phyloP scores from a whole-genome alignment of 257 asterid genomes.

The Jasminum sambac region DNA sequence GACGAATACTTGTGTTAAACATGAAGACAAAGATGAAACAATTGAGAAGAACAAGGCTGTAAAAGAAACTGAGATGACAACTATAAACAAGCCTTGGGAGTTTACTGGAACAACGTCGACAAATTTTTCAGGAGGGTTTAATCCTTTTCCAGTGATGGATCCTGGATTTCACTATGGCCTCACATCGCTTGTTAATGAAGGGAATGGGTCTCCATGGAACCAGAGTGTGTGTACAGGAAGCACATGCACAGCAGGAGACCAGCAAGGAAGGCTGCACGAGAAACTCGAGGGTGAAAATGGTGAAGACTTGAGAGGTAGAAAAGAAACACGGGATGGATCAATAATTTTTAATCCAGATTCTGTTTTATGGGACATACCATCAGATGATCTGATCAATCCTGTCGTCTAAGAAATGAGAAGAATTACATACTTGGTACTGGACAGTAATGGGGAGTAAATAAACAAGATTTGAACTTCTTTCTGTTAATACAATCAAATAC shows the following conservation, averaged over 20 bases:
- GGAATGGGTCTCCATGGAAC: slow-evolving; percentile 58
- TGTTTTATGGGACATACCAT: slow-evolving; percentile 73
- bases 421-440: neutral
- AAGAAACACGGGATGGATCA: slow-evolving; percentile 41
- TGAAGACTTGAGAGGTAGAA: slow-evolving; percentile 36
- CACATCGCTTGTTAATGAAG: slow-evolving; percentile 43
- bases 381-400: slow-evolving; percentile 74
- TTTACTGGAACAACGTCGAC: slow-evolving; percentile 33
- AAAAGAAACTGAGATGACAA: slow-evolving; percentile 38
- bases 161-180: slow-evolving; percentile 52
- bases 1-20: slow-evolving; percentile 37
- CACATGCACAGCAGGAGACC: slow-evolving; percentile 51
- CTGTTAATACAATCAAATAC: neutral
- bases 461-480: neutral
- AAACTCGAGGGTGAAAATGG: slow-evolving; percentile 44
- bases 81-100: slow-evolving; percentile 45
- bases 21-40: slow-evolving; percentile 50
- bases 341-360: slow-evolving; percentile 60
- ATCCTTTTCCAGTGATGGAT: slow-evolving; percentile 39
- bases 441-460: neutral
- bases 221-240: slow-evolving; percentile 60
- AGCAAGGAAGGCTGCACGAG: slow-evolving; percentile 36
- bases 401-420: slow-evolving; percentile 25
- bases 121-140: slow-evolving; percentile 35
- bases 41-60: slow-evolving; percentile 62